Percentiles rank a stretch among this genome's conserved stretches.
phyloP scores from a whole-genome alignment of 331 rosid species.

The Erythrophleum ivorense region DNA sequence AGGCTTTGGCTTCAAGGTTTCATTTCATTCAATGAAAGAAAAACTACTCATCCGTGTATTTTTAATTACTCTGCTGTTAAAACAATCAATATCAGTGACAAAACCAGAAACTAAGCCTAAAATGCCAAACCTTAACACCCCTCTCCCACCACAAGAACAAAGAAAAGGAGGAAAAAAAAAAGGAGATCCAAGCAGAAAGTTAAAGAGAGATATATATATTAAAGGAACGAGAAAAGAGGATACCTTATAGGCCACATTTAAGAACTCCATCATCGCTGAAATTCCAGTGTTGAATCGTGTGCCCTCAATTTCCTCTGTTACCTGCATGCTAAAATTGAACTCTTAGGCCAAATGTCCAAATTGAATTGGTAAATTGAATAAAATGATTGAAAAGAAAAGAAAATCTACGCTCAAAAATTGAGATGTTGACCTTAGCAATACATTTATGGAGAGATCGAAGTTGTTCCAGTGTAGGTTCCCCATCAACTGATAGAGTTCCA shows the following conservation, averaged over 20 bases:
- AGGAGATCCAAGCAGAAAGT: neutral
- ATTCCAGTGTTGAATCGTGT: slow-evolving; percentile 98
- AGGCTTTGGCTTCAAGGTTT: neutral
- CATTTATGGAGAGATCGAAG: slow-evolving; percentile 90
- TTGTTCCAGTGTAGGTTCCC: slow-evolving; percentile 80
- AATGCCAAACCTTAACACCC: neutral
- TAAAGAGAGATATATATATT: neutral
- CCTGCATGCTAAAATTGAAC: slow-evolving; percentile 60
- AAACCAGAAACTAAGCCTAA: slow-evolving; percentile 3
- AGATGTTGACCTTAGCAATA: slow-evolving; percentile 82
- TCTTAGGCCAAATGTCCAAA: slow-evolving; percentile 45
- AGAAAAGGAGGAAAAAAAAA: neutral
- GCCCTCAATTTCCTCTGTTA: slow-evolving; percentile 91
- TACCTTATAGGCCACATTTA: slow-evolving; percentile 90
- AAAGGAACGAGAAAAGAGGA: slow-evolving; percentile 4
- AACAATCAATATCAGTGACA: neutral
- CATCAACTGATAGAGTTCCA: slow-evolving; percentile 80
- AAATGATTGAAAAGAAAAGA: slow-evolving; percentile 14
- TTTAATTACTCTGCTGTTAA: neutral
- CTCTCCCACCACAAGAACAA: neutral
- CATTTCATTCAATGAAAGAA: neutral
- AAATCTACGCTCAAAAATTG: slow-evolving; percentile 34
- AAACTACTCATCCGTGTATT: neutral
- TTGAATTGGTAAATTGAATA: slow-evolving; percentile 26
- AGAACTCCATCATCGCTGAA: slow-evolving; percentile 98